phyloP scores from a whole-genome alignment of 2,329 filamentous ascomycete species.

The Beauveria sp. region DNA sequence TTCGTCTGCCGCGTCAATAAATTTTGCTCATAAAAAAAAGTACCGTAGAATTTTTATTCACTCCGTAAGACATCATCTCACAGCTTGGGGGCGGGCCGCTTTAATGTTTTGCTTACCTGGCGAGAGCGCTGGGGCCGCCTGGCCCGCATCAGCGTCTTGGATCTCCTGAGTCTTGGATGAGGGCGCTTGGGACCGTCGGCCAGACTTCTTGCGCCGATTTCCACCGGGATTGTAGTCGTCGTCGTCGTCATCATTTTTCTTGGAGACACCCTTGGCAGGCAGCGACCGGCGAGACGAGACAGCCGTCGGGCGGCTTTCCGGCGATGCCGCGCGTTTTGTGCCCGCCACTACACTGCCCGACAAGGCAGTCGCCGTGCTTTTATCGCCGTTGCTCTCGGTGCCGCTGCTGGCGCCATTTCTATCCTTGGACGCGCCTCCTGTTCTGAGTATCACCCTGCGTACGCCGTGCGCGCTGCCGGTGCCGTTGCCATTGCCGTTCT shows the following conservation, averaged over 20 bases:
- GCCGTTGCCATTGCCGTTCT: constrained; percentile 17
- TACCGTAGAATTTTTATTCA: background rate
- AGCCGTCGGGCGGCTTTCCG: constrained; percentile 2
- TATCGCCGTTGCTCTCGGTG: constrained; percentile 15
- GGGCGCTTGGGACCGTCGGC: background rate
- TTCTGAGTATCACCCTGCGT: constrained; percentile 40
- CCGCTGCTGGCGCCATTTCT: constrained; percentile 16
- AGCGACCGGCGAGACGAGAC: constrained; percentile 19
- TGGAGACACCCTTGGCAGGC: constrained; percentile 16
- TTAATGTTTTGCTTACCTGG: constrained; percentile 9
- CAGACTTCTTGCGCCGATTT: constrained; percentile 21
- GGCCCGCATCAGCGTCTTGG: background rate
- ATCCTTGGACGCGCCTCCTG: constrained; percentile 20
- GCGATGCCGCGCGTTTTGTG: constrained; percentile 11
- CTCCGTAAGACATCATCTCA: background rate
- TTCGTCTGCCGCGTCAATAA: constrained; percentile 50
- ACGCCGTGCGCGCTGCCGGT: constrained; percentile 18
- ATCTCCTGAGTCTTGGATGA: constrained; percentile 15
- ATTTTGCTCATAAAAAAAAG: constrained; percentile 32
- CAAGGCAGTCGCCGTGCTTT: background rate
- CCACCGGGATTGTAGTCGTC: constrained; percentile 37
- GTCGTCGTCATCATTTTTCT: constrained; percentile 32
- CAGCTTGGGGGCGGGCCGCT: background rate
- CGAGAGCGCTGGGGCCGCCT: constrained; percentile 2
- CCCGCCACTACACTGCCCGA: constrained; percentile 6